Conservation (phyloP, 148 eudicot species). For the Spergularia marina region DNA sequence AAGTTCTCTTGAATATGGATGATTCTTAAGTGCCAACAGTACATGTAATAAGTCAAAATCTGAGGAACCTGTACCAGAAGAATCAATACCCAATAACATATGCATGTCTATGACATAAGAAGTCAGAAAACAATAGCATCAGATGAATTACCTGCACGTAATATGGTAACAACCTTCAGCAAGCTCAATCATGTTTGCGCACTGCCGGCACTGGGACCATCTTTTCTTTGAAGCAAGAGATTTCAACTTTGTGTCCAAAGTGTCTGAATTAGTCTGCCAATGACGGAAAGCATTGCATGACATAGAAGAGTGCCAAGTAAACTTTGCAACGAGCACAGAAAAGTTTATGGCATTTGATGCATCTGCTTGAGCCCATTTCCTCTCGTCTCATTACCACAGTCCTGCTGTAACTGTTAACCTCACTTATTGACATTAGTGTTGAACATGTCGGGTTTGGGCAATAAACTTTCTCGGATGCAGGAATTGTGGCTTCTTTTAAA, state of each 20-base stretch:
- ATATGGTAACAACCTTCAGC: slow-evolving; percentile 58
- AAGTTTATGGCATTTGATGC: slow-evolving; percentile 35
- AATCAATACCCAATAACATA: background rate
- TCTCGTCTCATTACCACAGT: background rate
- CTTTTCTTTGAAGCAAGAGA: slow-evolving; percentile 34
- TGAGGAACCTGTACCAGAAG: background rate
- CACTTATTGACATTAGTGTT: slow-evolving; percentile 37
- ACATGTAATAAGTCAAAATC: background rate
- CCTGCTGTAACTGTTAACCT: slow-evolving; percentile 23
- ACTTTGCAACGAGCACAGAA: slow-evolving; percentile 48
- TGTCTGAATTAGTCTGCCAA: slow-evolving; percentile 18
- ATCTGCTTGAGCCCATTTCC: slow-evolving; percentile 26
- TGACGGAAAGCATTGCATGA: slow-evolving; percentile 28
- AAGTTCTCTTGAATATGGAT: background rate
- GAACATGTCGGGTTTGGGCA: slow-evolving; percentile 52
- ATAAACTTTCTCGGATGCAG: slow-evolving; percentile 38
- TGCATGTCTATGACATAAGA: slow-evolving; percentile 4
- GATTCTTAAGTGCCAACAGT: background rate
- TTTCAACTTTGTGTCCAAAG: slow-evolving; percentile 36
- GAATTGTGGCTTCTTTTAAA: slow-evolving; percentile 45
- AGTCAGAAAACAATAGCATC: background rate
- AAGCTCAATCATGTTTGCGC: slow-evolving; percentile 50
- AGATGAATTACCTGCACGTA: slow-evolving; percentile 33
- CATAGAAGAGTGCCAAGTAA: slow-evolving; percentile 43
- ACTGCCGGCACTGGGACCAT: slow-evolving; percentile 51